A percentile compares a stretch with the other conserved stretches of the same genome.
These are phyloP conservation scores for Panaeolus papilionaceus DNA, from an alignment of 768 basidiomycete genomes.

Conservation along the genomic window DNA sequence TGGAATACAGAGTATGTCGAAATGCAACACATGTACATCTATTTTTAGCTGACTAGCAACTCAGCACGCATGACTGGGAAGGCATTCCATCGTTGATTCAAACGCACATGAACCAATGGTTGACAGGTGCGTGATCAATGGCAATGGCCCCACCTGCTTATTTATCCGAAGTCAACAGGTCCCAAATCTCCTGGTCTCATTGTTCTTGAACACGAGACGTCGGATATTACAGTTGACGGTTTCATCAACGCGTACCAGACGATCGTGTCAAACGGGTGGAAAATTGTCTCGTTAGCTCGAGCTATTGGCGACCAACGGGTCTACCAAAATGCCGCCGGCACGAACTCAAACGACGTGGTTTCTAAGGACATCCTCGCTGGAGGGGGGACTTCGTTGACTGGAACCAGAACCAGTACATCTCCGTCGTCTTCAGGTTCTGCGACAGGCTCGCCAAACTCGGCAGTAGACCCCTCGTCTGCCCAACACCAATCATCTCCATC, in stretches of 20 bases:
- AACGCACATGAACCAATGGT: constrained; percentile 58
- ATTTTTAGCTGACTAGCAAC: background rate
- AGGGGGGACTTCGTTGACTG: constrained; percentile 14
- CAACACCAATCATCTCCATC: background rate
- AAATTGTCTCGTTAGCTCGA: constrained; percentile 58
- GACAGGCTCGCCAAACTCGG: background rate
- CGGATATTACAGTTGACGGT: constrained; percentile 59
- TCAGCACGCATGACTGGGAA: constrained; percentile 81
- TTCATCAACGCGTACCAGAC: constrained; percentile 72
- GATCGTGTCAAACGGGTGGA: constrained; percentile 77
- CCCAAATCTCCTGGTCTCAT: constrained; percentile 81
- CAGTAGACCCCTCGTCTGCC: background rate
- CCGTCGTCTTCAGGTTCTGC: constrained; percentile 11
- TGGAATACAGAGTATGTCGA: constrained; percentile 89
- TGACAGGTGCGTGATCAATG: constrained; percentile 46
- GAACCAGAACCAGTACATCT: constrained; percentile 5
- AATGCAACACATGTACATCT: background rate
- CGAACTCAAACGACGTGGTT: constrained; percentile 40
- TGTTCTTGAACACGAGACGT: constrained; percentile 86
- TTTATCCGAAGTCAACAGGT: constrained; percentile 38
- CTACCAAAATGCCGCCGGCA: constrained; percentile 54
- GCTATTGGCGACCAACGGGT: constrained; percentile 42
- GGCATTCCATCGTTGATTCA: constrained; percentile 57
- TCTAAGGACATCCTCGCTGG: constrained; percentile 31
- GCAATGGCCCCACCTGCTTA: background rate